phyloP scores from a whole-genome alignment of 805 yeast species.

The Metschnikowia cubensis region DNA sequence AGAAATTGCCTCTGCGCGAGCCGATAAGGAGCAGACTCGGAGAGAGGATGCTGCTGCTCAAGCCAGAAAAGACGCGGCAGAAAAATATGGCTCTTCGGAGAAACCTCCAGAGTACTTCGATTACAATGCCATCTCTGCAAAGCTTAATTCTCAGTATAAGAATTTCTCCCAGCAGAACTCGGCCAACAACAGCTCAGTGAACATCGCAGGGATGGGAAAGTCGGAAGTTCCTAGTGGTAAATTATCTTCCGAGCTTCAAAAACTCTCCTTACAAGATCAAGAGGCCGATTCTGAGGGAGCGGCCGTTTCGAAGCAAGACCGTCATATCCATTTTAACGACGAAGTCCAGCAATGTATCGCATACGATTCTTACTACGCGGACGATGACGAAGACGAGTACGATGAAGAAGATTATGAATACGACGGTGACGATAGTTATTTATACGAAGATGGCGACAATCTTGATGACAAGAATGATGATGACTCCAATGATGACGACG shows the following conservation, averaged over 20 bases:
- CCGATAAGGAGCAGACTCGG: constrained; percentile 28
- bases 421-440: constrained; percentile 15
- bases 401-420: constrained; percentile 19
- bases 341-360: constrained; percentile 94
- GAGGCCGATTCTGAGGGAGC: neutral
- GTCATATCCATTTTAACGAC: constrained; percentile 90
- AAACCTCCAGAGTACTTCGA: constrained; percentile 39
- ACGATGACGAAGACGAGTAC: constrained; percentile 13
- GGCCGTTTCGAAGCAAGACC: constrained; percentile 25
- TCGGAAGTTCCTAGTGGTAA: constrained; percentile 3
- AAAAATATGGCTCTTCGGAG: constrained; percentile 9
- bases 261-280: constrained; percentile 1
- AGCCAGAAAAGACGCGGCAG: constrained; percentile 16
- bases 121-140: constrained; percentile 41
- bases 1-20: constrained; percentile 36
- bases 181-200: constrained; percentile 27
- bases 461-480: constrained; percentile 22
- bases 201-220: constrained; percentile 16
- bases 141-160: constrained; percentile 38
- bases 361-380: constrained; percentile 33
- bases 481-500: constrained; percentile 28
- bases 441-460: constrained; percentile 12
- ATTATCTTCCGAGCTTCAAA: constrained; percentile 5
- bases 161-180: constrained; percentile 26
- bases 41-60: constrained; percentile 26